Evolutionary conservation across 2,329 filamentous ascomycete species (phyloP).

Genomic region (Microdochium bolleyi): DNA sequence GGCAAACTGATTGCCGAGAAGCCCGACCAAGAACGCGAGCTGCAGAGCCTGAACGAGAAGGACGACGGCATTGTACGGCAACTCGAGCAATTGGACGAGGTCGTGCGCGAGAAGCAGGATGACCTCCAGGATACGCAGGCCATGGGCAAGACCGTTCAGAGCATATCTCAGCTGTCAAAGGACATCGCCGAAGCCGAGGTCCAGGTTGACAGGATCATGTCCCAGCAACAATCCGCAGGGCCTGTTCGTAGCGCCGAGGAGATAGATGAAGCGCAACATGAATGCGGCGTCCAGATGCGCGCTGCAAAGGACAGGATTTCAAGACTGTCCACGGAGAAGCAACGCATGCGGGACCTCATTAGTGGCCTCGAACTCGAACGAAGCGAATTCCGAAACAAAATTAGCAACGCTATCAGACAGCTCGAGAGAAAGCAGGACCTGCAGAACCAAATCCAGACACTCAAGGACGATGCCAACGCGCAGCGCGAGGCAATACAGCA

Average conservation of each 20-base stretch:
- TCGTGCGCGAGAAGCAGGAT: conserved; percentile 56
- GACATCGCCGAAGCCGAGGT: conserved; percentile 65
- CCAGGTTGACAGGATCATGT: conserved; percentile 67
- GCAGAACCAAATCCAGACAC: conserved; percentile 61
- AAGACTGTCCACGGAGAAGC: conserved; percentile 61
- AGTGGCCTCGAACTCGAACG: conserved; percentile 68
- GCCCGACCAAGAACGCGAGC: conserved; percentile 57
- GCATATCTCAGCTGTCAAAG: conserved; percentile 62
- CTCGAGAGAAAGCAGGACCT: conserved; percentile 75
- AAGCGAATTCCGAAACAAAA: conserved; percentile 65
- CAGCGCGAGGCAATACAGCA: conserved; percentile 63
- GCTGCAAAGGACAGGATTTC: conserved; percentile 53
- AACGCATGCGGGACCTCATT: conserved; percentile 61
- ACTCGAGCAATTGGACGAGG: conserved; percentile 60
- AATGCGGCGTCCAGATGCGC: conserved; percentile 59
- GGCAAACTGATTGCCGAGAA: conserved; percentile 64
- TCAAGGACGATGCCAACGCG: conserved; percentile 58
- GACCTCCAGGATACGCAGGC: conserved; percentile 66
- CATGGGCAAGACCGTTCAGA: conserved; percentile 66
- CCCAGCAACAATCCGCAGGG: conserved; percentile 64
- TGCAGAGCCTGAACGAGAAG: conserved; percentile 53
- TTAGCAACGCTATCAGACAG: conserved; percentile 63
- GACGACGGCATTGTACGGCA: conserved; percentile 50
- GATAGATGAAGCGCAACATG: conserved; percentile 69
- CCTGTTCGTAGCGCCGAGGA: conserved; percentile 68